Evolutionary conservation across 352 stramenopile species (phyloP).

Genomic region (Thalassiosira livingstoniorum): DNA sequence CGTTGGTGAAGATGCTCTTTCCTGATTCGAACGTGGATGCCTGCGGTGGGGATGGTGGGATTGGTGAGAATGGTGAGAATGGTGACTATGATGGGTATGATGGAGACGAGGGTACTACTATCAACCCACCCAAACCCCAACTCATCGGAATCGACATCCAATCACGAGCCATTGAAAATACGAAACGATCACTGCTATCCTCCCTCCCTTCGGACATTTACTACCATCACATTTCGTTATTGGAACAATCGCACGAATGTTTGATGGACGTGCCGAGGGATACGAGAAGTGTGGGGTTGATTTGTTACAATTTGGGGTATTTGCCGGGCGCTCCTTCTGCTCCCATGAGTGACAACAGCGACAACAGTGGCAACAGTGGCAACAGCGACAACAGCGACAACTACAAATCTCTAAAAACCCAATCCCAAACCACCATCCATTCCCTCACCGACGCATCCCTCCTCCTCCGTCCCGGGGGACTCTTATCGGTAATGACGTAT

Average conservation of each 20-base stretch:
- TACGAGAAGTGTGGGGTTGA: conserved; percentile 54
- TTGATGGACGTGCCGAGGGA: conserved; percentile 34
- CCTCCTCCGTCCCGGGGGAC: conserved; percentile 65
- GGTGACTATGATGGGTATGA: background rate
- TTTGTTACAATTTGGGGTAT: conserved; percentile 83
- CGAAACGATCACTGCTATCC: conserved; percentile 49
- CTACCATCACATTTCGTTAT: conserved; percentile 42
- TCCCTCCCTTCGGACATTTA: conserved; percentile 27
- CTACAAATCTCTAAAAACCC: conserved; percentile 54
- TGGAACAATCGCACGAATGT: conserved; percentile 48
- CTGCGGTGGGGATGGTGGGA: too few species aligned
- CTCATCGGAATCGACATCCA: conserved; percentile 81
- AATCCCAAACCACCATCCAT: conserved; percentile 65
- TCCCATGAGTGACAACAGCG: too few species aligned
- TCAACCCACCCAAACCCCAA: conserved; percentile 33
- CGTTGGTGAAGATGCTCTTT: conserved; percentile 75
- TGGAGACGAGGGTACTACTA: background rate
- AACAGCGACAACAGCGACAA: conserved; percentile 19
- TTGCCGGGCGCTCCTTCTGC: conserved; percentile 62
- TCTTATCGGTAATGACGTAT: conserved; percentile 81
- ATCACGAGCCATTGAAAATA: conserved; percentile 65
- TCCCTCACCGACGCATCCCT: conserved; percentile 72
- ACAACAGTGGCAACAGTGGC: background rate
- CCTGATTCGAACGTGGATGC: background rate
- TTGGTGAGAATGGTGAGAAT: background rate